Base-by-base conservation (phyloP, 2,329 filamentous ascomycete species). In the Tolypocladium tropicale region DNA sequence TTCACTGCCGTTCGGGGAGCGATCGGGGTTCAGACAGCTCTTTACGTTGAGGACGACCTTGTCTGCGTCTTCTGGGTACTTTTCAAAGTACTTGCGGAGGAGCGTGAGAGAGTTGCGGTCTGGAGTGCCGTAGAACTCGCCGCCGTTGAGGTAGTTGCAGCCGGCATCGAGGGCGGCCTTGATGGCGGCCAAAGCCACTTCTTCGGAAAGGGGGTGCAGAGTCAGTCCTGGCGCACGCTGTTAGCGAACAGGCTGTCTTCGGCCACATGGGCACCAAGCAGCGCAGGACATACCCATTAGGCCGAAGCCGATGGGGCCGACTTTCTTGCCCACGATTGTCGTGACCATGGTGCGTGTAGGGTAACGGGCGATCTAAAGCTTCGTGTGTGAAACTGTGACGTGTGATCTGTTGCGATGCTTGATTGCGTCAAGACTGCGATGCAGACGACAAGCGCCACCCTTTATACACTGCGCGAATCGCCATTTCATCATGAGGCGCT, bases 31-130 rank as follows among this genome's bases (percentile, higher is more conserved):
- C 14, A 56, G 6, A 4, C 32, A 23, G 32, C 84, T 84, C 70
- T 88, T 88, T 65, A 88, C 77, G 62, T 76, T 78, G 51, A 88
- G 69, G 12, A 85, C 75, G 11, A 88, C 75, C 64, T 83, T 82
- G 53, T 78, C 72, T 9, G 83, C 82, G 59, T 87, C 81, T 59
- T 84, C 80, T 1, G 85, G 84, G 64, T 87, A 80, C 58, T 78
- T 76, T 34, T 75, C 75, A 64, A 88, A 86, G 70, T 88, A 88
- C 30, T 76, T 73, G 58, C 81, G 77, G 33, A 88, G 69, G 11
- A 88, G 69, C 34, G 79, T 77, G 63, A 85, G 82, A 64, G 68
- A 72, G 70, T 86, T 85, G 63, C 76, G 76, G 23, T 80, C 73
- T 1, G 78, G 76, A 0, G 74, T 72, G 41, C 85, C 85, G 70